Base-by-base conservation (phyloP, 31 red algal species). In the Endocladia muricata region DNA sequence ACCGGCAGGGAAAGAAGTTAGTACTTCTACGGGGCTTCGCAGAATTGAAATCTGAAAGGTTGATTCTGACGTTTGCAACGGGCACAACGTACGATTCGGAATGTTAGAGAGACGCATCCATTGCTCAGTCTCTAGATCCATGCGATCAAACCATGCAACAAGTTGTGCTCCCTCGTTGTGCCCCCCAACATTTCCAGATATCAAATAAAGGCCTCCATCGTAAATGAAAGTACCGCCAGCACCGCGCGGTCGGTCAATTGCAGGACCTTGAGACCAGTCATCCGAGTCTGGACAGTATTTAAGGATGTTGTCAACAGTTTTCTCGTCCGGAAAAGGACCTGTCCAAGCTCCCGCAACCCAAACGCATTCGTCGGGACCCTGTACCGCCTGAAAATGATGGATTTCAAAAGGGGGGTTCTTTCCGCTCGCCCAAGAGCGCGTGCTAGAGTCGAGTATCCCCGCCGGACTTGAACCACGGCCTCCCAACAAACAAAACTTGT, bases 261-360 rank as follows among this genome's bases (percentile, higher is more conserved):
- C 15, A 32, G 51, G 31, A 54, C 61, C 88, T 30, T 36, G 55
- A 70, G 48, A 68, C 88, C 79, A 91, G 55, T 91, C 35, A 74
- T 83, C 88, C 6, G 44, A 43, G 42, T 61, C 79, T 31, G 79
- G 59, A 41, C 88, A 91, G 63, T 91, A 91, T 13, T 52, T 80
- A 52, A 66, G 73, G n/a, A 83, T 84, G 40, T 56, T 51, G 62
- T 69, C 37, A 3, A 83, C 88, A 32, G 72, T 77, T 41, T 38
- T 61, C 70, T 91, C 88, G 23, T 54, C 31, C 19, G 88, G 88
- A 54, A 77, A 91, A 21, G 37, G 49, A 21, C 88, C 88, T 15
- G 77, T 77, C 78, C 78, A 91, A 11, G 88, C 88, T 37, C 88
- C 88, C 2, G 39, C 88, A 41, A 84, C 72, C 88, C 88, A 91